Percentiles rank a stretch among this genome's conserved stretches.
Evolutionary conservation across 2,329 filamentous ascomycete species (phyloP).

Genomic region (Pezicula carpinea): DNA sequence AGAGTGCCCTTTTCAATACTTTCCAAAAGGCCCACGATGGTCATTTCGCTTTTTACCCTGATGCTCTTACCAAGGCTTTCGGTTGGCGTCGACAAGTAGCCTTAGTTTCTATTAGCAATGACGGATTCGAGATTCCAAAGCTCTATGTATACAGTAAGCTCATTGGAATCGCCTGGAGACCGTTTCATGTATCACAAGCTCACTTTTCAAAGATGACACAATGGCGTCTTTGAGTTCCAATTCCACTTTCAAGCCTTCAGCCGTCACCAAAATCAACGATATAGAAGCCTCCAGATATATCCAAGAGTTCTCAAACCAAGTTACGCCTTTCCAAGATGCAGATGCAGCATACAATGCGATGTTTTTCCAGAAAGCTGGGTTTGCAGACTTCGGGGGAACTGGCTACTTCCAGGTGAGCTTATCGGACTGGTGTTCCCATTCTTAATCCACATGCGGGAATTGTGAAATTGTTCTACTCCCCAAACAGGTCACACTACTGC

Average conservation of each 20-base stretch:
- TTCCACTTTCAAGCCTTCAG: conserved; percentile 36
- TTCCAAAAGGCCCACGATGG: conserved; percentile 8
- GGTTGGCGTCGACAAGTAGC: conserved; percentile 40
- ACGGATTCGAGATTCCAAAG: conserved; percentile 50
- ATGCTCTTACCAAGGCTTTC: conserved; percentile 45
- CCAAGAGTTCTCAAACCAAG: conserved; percentile 34
- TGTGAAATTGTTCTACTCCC: too few relatives aligned
- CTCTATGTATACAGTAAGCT: conserved; percentile 44
- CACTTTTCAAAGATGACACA: conserved; percentile 29
- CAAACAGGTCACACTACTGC: too few relatives aligned
- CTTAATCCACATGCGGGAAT: too few relatives aligned
- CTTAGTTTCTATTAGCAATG: conserved; percentile 52
- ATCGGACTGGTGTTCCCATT: too few relatives aligned
- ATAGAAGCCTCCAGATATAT: conserved; percentile 42
- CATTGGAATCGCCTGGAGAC: not conserved
- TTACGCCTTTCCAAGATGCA: conserved; percentile 28
- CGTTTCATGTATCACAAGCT: not conserved
- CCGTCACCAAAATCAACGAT: conserved; percentile 49
- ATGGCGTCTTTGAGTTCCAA: conserved; percentile 26
- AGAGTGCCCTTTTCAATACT: conserved; percentile 5
- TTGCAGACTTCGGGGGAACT: conserved; percentile 6
- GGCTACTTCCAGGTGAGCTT: conserved; percentile 29
- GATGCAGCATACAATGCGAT: conserved; percentile 33
- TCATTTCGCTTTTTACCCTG: conserved; percentile 36
- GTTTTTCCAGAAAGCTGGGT: conserved; percentile 26